A percentile compares a stretch with the other conserved stretches of the same genome.
Conservation (phyloP, 345 rosid species). For the Acer yangbiense region DNA sequence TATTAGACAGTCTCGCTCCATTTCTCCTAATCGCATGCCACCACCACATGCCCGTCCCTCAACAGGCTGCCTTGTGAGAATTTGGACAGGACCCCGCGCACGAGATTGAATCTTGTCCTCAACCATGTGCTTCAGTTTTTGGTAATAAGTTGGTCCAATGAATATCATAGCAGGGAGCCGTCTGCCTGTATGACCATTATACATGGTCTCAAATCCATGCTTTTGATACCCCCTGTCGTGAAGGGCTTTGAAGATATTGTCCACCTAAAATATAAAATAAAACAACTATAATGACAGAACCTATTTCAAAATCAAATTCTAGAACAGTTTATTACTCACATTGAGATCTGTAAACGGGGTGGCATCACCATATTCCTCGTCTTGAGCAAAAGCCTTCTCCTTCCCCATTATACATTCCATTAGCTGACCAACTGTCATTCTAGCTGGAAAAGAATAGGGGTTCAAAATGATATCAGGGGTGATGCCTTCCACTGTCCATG, state of each 20-base stretch:
- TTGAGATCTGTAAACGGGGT: conserved; percentile 99
- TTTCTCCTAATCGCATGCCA: conserved; percentile 96
- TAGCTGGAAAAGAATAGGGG: conserved; percentile 98
- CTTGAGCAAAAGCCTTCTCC: conserved; percentile 88
- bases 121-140: conserved; percentile 95
- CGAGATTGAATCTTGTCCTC: conserved; percentile 98
- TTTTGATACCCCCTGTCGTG: conserved; percentile 96
- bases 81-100: conserved; percentile 96
- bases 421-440: conserved; percentile 98
- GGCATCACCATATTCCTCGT: conserved; percentile 90
- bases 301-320: not conserved
- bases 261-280: conserved; percentile 54
- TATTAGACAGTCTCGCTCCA: conserved; percentile 98
- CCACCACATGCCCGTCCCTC: conserved; percentile 99
- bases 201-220: conserved; percentile 99
- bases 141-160: conserved; percentile 98
- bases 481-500: conserved; percentile 96
- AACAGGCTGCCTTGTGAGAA: conserved; percentile 94
- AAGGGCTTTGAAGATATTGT: conserved; percentile 92
- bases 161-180: conserved; percentile 85
- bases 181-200: conserved; percentile 94
- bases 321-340: conserved; percentile 45
- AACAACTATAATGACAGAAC: not conserved
- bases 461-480: conserved; percentile 93
- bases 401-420: conserved; percentile 98